Percentiles rank a stretch among this genome's conserved stretches.
phyloP scores from a whole-genome alignment of 345 rosid genomes.

The Acer yangbiense region DNA sequence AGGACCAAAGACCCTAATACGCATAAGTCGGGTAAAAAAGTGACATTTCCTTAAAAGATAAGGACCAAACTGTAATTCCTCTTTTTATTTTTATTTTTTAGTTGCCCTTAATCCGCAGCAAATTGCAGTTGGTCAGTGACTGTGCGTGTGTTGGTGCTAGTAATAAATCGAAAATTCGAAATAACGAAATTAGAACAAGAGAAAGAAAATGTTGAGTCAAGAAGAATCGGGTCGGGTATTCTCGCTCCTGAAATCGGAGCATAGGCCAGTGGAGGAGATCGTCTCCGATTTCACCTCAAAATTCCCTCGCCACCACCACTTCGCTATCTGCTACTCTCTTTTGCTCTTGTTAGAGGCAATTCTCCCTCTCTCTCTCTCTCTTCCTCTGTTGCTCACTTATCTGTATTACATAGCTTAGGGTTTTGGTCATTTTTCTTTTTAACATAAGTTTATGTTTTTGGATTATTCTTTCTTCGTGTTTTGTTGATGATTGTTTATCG shows the following conservation, averaged over 20 bases:
- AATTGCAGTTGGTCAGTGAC: no score
- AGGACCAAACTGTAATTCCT: no score
- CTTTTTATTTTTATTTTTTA: no score
- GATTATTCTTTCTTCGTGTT: neutral
- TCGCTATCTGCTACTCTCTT: constrained; percentile 62
- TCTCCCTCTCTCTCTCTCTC: neutral
- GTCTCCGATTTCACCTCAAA: constrained; percentile 59
- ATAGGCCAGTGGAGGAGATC: constrained; percentile 53
- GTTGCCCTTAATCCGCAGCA: no score
- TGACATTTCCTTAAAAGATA: no score
- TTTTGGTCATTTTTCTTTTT: constrained; percentile 14
- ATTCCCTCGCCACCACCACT: constrained; percentile 41
- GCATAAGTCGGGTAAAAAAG: no score
- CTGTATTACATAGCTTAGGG: constrained; percentile 3
- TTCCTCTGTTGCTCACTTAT: neutral
- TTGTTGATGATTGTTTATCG: neutral
- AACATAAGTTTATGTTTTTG: neutral
- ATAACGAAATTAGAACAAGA: neutral
- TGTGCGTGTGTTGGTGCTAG: no score
- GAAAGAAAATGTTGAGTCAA: constrained; percentile 35
- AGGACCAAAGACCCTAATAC: no score
- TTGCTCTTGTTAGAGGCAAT: constrained; percentile 58
- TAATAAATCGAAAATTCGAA: neutral
- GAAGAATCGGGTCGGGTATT: constrained; percentile 55
- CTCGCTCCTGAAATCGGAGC: constrained; percentile 54